These are phyloP conservation scores for Polyplosphaeria fusca DNA, from an alignment of 495 filamentous ascomycete genomes.

Conservation along the genomic window DNA sequence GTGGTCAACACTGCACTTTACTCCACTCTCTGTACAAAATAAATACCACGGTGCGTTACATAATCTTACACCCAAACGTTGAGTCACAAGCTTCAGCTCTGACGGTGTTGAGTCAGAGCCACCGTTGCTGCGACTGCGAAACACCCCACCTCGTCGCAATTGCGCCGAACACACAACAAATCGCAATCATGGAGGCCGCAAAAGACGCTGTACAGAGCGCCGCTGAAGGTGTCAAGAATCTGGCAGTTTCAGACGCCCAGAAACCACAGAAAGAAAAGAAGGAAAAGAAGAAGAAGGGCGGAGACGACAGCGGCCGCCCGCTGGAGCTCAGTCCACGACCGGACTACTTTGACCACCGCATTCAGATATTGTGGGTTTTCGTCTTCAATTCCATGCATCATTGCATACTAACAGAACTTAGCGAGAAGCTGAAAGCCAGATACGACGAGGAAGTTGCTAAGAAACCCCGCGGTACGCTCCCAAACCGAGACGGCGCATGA, in stretches of 20 bases:
- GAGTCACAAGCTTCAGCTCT: too few species aligned
- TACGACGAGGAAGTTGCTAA: constrained; percentile 67
- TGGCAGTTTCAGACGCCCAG: constrained; percentile 44
- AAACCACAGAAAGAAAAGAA: constrained; percentile 47
- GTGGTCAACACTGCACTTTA: constrained; percentile 1
- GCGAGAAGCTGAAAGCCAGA: constrained; percentile 76
- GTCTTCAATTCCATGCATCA: background rate
- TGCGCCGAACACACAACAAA: constrained; percentile 8
- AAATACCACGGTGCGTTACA: too few species aligned
- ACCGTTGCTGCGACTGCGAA: constrained; percentile 2
- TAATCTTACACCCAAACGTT: too few species aligned
- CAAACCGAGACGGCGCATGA: background rate
- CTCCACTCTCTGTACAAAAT: too few species aligned
- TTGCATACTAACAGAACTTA: constrained; percentile 8
- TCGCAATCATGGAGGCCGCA: constrained; percentile 24
- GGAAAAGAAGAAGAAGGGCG: constrained; percentile 47
- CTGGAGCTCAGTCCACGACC: constrained; percentile 67
- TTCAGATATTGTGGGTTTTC: constrained; percentile 62
- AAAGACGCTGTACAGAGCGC: constrained; percentile 36
- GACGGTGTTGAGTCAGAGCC: constrained; percentile 9
- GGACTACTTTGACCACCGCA: constrained; percentile 76
- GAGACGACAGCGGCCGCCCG: constrained; percentile 42
- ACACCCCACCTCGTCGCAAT: constrained; percentile 17
- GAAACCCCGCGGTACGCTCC: constrained; percentile 51
- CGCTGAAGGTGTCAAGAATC: constrained; percentile 48